Evolutionary conservation across 345 rosid genomes (phyloP), one percentile per base, ranked within the genome.

Genomic region (Murraya koenigii): DNA sequence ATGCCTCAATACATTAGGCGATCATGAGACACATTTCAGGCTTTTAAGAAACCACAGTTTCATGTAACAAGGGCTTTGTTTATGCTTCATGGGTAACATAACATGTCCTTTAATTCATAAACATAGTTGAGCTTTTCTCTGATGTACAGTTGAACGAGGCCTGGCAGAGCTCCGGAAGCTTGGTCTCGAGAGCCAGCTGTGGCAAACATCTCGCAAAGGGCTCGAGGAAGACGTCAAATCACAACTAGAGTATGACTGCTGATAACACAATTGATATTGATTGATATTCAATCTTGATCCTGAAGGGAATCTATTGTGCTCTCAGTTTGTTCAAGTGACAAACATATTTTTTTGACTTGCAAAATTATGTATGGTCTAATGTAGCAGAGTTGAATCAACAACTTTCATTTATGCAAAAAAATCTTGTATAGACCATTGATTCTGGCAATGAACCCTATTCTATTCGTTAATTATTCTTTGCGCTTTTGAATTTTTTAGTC

Each of bases 101-200:
- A 28, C 35, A 26, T 26, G 19, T 1, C 65, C 17, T 26, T 61
- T 11, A 28, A 44, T 3, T 13, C 13, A 17, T 13, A 44, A 44
- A 44, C 3, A 44, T 13, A 3, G 49, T 44, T 44, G 49, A 13
- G 15, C 1, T 44, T 17, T 66, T 19, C 39, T 10, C 69, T 10
- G 69, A 30, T 25, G 59, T 39, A 78, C 89, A 93, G 99, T 89
- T 80, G 96, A 95, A 82, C 86, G 93, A 19, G 99, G 97, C 6
- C 85, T 93, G 4, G 9, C 76, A 86, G 98, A 95, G 91, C 84
- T 95, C 68, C 89, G 89, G 91, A 95, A 84, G 87, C 68, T 89
- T 39, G 88, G 92, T 70, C 82, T 92, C 10, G 98, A 95, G 86
- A 82, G 82, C 75, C 94, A 91, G 77, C 86, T 89, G 54, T 92